A percentile compares a stretch with the other conserved stretches of the same genome.
Evolutionary conservation across 495 filamentous ascomycete genomes (phyloP).

Genomic region (Penicillium paradoxum): DNA sequence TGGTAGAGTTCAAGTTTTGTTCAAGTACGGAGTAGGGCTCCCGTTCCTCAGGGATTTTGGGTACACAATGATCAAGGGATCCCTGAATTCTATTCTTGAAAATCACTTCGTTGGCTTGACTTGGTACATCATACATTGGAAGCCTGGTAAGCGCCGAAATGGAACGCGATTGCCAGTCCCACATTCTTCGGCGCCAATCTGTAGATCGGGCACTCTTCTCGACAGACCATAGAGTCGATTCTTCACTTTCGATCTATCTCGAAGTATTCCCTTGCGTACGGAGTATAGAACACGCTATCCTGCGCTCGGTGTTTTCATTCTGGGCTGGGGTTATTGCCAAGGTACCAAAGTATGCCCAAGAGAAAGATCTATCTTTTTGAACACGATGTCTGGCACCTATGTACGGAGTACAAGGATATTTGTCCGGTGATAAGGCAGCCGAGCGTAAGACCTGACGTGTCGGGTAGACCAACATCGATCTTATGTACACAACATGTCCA

Average conservation of each 20-base stretch:
- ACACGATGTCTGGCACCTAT: neutral
- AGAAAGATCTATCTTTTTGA: neutral
- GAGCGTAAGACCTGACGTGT: neutral
- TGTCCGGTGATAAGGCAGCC: neutral
- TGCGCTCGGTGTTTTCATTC: neutral
- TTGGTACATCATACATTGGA: neutral
- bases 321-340: neutral
- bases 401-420: neutral
- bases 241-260: neutral
- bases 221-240: neutral
- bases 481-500: neutral
- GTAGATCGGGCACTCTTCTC: neutral
- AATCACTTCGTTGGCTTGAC: no score
- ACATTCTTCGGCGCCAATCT: neutral
- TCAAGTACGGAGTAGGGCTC: neutral
- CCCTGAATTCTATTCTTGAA: no score
- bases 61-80: neutral
- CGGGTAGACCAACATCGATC: constrained; percentile 1
- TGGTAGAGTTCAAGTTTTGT: neutral
- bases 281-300: neutral
- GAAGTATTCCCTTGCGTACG: neutral
- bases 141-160: neutral
- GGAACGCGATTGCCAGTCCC: neutral
- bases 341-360: neutral
- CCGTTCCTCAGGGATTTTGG: neutral